Evolutionary conservation across 1,284 basidiomycete genomes (phyloP).

Genomic region (Cutaneotrichosporon cavernicola): DNA sequence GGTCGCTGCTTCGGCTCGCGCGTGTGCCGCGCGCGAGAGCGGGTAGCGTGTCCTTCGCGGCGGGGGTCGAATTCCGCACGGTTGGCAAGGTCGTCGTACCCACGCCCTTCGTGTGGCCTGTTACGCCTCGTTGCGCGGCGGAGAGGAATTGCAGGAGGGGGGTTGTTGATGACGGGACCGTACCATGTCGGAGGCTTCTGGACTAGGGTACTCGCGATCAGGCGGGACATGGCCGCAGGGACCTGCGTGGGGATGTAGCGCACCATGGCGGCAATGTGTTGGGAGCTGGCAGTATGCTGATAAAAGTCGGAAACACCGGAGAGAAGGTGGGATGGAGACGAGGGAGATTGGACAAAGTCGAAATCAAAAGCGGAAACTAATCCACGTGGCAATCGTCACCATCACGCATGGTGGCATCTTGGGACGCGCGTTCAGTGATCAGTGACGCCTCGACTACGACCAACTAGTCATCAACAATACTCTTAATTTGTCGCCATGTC

Average conservation of each 20-base stretch:
- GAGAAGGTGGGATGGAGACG: background rate
- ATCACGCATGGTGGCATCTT: too few species aligned
- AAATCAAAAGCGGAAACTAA: constrained; percentile 11
- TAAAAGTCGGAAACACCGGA: constrained; percentile 25
- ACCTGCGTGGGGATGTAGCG: constrained; percentile 84
- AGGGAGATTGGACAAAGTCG: constrained; percentile 7
- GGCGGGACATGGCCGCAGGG: constrained; percentile 79
- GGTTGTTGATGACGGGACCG: constrained; percentile 78
- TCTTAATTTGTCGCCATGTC: constrained; percentile 37
- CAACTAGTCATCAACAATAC: constrained; percentile 7
- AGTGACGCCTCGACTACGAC: background rate
- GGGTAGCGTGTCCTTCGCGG: constrained; percentile 9
- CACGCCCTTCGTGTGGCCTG: constrained; percentile 37
- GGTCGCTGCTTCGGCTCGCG: constrained; percentile 60
- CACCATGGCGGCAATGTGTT: constrained; percentile 61
- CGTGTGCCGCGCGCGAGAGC: constrained; percentile 42
- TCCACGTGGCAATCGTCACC: constrained; percentile 20
- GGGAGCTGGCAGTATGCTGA: background rate
- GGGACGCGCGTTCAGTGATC: constrained; percentile 21
- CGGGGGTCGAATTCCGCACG: background rate
- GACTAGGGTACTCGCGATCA: constrained; percentile 70
- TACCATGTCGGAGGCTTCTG: constrained; percentile 78
- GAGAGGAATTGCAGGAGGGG: constrained; percentile 79
- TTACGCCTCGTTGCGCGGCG: constrained; percentile 64
- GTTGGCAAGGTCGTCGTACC: constrained; percentile 27